These are phyloP conservation scores for Arabidopsis suecica DNA, from an alignment of 345 rosid genomes.

Conservation along the genomic window DNA sequence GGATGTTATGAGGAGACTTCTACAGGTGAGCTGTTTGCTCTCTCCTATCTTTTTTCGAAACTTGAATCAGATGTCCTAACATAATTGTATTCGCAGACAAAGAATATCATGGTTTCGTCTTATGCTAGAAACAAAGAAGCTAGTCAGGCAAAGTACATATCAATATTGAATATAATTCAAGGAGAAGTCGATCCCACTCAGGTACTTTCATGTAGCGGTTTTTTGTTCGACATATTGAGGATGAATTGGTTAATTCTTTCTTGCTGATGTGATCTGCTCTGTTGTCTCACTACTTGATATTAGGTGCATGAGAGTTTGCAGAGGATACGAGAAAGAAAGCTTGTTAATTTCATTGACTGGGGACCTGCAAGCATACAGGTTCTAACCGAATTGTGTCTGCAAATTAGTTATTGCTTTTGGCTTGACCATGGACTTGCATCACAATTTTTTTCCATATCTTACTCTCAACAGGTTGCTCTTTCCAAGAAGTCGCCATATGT, in stretches of 20 bases:
- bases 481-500: neutral
- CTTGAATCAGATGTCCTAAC: no score
- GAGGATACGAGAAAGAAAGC: slow-evolving; percentile 98
- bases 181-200: slow-evolving; percentile 99
- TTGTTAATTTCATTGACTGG: slow-evolving; percentile 98
- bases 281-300: slow-evolving; percentile 29
- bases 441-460: neutral
- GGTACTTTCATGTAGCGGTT: slow-evolving; percentile 41
- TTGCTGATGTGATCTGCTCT: slow-evolving; percentile 13
- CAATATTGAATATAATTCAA: slow-evolving; percentile 92
- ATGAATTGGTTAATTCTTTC: neutral
- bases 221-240: slow-evolving; percentile 2
- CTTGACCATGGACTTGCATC: slow-evolving; percentile 21
- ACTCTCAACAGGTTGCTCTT: no score
- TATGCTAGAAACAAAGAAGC: slow-evolving; percentile 97
- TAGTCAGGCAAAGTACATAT: slow-evolving; percentile 95
- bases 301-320: slow-evolving; percentile 99
- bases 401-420: slow-evolving; percentile 25
- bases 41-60: no score
- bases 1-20: slow-evolving; percentile 98
- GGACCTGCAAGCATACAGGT: slow-evolving; percentile 99
- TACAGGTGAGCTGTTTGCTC: slow-evolving; percentile 59
- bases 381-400: slow-evolving; percentile 8
- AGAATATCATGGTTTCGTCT: slow-evolving; percentile 95
- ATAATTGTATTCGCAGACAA: slow-evolving; percentile 56